Evolutionary conservation across 2,329 filamentous ascomycete species (phyloP), one percentile per base, ranked within the genome.

Genomic region (Fusarium goolgardi): DNA sequence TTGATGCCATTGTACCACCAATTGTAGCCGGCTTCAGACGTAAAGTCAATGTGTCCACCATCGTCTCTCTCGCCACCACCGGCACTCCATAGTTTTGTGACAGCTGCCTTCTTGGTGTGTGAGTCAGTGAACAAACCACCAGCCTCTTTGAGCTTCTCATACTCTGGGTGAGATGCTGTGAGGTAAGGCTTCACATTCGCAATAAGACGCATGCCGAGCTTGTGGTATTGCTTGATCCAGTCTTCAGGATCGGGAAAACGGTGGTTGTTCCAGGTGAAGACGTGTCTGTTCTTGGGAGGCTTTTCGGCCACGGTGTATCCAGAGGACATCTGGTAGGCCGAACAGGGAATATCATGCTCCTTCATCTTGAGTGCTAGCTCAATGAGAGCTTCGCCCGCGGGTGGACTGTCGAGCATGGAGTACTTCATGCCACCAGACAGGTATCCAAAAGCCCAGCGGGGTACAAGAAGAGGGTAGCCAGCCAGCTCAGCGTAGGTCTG

Each of bases 171-270:
- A 29, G 81, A 91, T 1, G 79, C 83, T 3, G 93, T 80, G 0
- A 93, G 82, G 72, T 92, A 93, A 0, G 90, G 90, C 77, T 93
- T 93, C 67, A 93, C 86, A 66, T 93, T 93, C 21, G 89, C 87
- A 37, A 93, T 83, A 11, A 92, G 79, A 0, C 90, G 83, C 65
- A 93, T 90, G 1, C 90, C 90, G 20, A 85, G 83, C 39, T 81
- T 79, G 72, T 91, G 89, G 66, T 87, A 90, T 45, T 86, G 83
- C 12, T 83, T 79, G 32, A 90, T 85, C 77, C 89, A 92, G 0
- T 78, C 85, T 55, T 88, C 83, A 0, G 90, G 90, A 54, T 92
- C 84, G 0, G 90, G 89, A 73, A 93, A 93, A 0, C 90, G 85
- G 71, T 91, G 86, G 6, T 78, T 78, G 69, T 93, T 93, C 90